phyloP scores from a whole-genome alignment of 108 stramenopile species.

The Conticribra weissflogii region DNA sequence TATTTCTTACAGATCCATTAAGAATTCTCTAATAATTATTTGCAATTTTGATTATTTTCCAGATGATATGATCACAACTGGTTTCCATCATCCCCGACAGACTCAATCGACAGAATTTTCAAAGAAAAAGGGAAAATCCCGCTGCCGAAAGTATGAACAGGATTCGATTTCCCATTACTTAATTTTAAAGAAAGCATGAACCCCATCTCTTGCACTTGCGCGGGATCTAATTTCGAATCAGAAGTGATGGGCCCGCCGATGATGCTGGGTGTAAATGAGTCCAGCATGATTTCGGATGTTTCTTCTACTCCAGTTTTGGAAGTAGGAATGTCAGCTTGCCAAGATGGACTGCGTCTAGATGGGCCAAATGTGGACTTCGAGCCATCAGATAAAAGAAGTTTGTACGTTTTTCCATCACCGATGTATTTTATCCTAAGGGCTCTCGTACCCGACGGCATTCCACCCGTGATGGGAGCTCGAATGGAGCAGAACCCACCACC shows the following conservation, averaged over 20 bases:
- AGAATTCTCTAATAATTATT: too few species aligned
- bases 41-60: too few species aligned
- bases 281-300: conserved; percentile 36
- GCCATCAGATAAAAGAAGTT: conserved; percentile 65
- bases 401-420: conserved; percentile 82
- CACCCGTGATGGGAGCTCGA: conserved; percentile 47
- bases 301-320: conserved; percentile 44
- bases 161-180: conserved; percentile 69
- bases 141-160: conserved; percentile 67
- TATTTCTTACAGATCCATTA: too few species aligned
- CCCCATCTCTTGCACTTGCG: conserved; percentile 65
- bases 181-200: conserved; percentile 75
- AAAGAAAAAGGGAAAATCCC: conserved; percentile 75
- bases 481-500: conserved; percentile 79
- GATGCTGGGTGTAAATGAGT: conserved; percentile 49
- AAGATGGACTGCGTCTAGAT: conserved; percentile 52
- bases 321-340: conserved; percentile 72
- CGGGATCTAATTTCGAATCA: conserved; percentile 51
- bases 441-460: conserved; percentile 37
- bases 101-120: conserved; percentile 58
- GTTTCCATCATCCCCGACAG: conserved; percentile 8
- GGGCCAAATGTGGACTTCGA: conserved; percentile 54
- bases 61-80: not conserved
- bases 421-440: conserved; percentile 42
- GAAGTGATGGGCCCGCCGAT: conserved; percentile 45